Evolutionary conservation across 805 yeast species (phyloP).

Genomic region (Kuraishia capsulata): DNA sequence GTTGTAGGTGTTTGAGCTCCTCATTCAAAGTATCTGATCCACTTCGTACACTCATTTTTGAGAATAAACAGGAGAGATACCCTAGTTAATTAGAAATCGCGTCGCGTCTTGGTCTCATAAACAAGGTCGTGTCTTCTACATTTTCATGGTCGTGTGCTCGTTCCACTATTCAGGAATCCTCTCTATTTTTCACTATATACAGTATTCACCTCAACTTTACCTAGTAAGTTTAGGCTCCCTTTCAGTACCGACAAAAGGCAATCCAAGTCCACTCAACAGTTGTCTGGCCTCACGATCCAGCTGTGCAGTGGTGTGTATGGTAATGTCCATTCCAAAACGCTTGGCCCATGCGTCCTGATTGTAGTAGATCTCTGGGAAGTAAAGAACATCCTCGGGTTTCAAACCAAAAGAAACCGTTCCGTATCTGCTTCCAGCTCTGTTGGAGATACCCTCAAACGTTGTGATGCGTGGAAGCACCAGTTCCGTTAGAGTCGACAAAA

Average conservation of each 20-base stretch:
- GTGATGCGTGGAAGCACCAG: conserved; percentile 88
- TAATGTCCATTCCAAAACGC: conserved; percentile 78
- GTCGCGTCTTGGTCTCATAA: background rate
- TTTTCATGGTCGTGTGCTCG: background rate
- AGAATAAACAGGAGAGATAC: too few relatives aligned
- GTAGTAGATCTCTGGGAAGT: conserved; percentile 89
- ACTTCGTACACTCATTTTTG: too few relatives aligned
- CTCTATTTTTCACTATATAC: background rate
- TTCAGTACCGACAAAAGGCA: conserved; percentile 62
- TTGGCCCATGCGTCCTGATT: conserved; percentile 86
- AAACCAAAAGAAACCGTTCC: conserved; percentile 88
- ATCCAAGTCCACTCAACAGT: conserved; percentile 69
- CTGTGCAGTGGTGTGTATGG: conserved; percentile 81
- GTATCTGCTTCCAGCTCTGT: conserved; percentile 68
- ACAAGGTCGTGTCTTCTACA: background rate
- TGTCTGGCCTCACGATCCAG: conserved; percentile 86
- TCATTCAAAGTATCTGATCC: conserved; percentile 6
- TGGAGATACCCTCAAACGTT: conserved; percentile 73
- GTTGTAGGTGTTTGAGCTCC: conserved; percentile 23
- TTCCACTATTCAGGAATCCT: background rate
- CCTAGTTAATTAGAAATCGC: too few relatives aligned
- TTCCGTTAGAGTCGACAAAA: conserved; percentile 79
- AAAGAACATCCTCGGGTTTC: conserved; percentile 62
- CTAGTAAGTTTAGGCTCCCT: conserved; percentile 20
- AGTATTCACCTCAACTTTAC: background rate